A percentile compares a stretch with the other conserved stretches of the same genome.
phyloP scores from a whole-genome alignment of 2,329 filamentous ascomycete species.

The Aureobasidium sp. region DNA sequence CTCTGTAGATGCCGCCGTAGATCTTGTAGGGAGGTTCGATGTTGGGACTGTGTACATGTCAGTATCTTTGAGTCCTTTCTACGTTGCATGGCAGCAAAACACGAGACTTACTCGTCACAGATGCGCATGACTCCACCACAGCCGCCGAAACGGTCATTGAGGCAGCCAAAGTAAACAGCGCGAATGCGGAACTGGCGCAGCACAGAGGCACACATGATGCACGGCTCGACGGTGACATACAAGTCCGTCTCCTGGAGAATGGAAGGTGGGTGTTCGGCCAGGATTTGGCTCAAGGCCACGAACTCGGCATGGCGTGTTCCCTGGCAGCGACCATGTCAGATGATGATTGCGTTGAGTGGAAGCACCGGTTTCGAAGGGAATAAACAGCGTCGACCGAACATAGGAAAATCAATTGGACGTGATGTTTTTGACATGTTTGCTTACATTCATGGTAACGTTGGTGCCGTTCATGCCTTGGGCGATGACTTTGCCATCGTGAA shows the following conservation, averaged over 20 bases:
- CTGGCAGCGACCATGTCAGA: constrained; percentile 33
- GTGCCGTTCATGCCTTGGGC: constrained; percentile 95
- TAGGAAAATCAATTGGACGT: no score
- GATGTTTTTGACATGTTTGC: constrained; percentile 19
- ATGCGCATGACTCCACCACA: constrained; percentile 89
- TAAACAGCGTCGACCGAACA: neutral
- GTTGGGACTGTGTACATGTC: constrained; percentile 41
- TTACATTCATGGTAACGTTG: constrained; percentile 69
- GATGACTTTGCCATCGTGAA: constrained; percentile 71
- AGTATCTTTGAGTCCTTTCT: neutral
- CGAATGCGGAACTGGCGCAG: constrained; percentile 82
- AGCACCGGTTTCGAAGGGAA: neutral
- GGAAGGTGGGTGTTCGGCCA: constrained; percentile 57
- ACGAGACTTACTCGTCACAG: constrained; percentile 55
- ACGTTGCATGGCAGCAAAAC: neutral
- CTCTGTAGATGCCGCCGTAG: constrained; percentile 78
- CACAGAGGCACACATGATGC: constrained; percentile 96
- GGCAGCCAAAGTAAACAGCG: constrained; percentile 88
- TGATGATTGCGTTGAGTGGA: neutral
- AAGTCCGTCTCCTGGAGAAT: constrained; percentile 69
- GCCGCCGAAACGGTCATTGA: constrained; percentile 95
- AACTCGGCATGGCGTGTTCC: constrained; percentile 95
- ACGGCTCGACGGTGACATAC: constrained; percentile 97
- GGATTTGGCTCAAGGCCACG: constrained; percentile 67
- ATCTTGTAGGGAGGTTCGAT: constrained; percentile 75